phyloP scores from a whole-genome alignment of 2,329 filamentous ascomycete species.

The Neurospora sp. region DNA sequence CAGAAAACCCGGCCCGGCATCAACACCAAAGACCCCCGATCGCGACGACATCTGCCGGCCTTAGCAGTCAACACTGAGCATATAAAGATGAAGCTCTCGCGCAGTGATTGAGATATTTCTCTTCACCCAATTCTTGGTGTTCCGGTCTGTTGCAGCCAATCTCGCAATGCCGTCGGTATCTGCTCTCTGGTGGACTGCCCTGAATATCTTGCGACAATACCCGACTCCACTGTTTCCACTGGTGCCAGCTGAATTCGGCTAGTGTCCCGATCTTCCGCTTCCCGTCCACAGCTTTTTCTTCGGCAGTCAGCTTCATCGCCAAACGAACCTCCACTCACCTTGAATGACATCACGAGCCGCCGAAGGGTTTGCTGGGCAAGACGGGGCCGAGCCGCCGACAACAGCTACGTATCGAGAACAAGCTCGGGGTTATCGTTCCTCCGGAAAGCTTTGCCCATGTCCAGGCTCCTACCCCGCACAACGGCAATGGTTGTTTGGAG shows the following conservation, averaged over 20 bases:
- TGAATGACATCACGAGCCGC: not conserved
- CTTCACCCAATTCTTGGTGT: not conserved
- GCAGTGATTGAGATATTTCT: not conserved
- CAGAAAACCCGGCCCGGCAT: not conserved
- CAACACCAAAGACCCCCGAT: not conserved
- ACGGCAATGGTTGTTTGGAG: not conserved
- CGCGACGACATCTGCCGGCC: not conserved
- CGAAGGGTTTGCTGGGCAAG: not conserved
- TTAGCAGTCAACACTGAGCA: not conserved
- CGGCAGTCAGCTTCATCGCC: not conserved
- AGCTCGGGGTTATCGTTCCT: not conserved
- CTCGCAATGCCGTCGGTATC: not conserved
- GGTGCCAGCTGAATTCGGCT: not conserved
- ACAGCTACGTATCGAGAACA: not conserved
- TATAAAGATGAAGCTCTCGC: not conserved
- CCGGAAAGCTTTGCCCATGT: not conserved
- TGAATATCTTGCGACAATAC: not conserved
- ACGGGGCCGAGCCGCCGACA: not conserved
- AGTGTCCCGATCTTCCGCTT: not conserved
- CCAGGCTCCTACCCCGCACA: not conserved
- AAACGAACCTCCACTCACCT: not conserved
- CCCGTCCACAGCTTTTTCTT: not conserved
- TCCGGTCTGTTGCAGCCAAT: not conserved
- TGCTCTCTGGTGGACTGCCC: not conserved
- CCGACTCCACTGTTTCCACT: not conserved